Conservation (phyloP, 495 filamentous ascomycete genomes). For the Tuber microsphaerosporum region DNA sequence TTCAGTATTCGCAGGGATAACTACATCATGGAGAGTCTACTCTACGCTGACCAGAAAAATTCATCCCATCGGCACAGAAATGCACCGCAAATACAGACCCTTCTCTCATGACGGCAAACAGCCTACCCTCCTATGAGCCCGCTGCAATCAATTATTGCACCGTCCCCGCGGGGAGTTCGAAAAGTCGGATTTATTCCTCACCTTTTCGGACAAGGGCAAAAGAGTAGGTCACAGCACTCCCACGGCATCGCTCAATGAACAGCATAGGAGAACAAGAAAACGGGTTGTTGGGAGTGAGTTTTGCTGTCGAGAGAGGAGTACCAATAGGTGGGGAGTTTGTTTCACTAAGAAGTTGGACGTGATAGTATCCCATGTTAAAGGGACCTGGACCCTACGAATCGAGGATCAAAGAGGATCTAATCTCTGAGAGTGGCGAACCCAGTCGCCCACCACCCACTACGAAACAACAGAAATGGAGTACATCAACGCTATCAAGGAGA, state of each 20-base stretch:
- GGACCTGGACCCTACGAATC: constrained; percentile 14
- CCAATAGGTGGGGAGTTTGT: not conserved
- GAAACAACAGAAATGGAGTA: too few species aligned
- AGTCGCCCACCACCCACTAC: too few species aligned
- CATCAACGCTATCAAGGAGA: too few species aligned
- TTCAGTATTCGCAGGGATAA: constrained; percentile 13
- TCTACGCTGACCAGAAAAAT: not conserved
- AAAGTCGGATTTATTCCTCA: constrained; percentile 5
- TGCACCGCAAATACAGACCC: constrained; percentile 11
- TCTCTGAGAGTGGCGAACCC: constrained; percentile 5
- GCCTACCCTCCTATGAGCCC: constrained; percentile 7
- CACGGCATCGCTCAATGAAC: not conserved
- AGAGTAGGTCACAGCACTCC: constrained; percentile 6
- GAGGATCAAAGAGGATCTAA: constrained; percentile 6
- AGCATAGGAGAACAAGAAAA: constrained; percentile 7
- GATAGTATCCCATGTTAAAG: constrained; percentile 10
- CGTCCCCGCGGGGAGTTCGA: constrained; percentile 12
- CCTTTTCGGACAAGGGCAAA: constrained; percentile 4
- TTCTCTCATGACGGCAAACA: constrained; percentile 8
- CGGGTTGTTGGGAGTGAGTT: constrained; percentile 7
- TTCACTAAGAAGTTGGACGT: not conserved
- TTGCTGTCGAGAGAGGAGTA: not conserved
- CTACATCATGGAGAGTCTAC: constrained; percentile 6
- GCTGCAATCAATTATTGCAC: constrained; percentile 6
- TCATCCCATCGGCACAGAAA: not conserved